These are phyloP conservation scores for Fomitopsis serialis DNA, from an alignment of 768 basidiomycete species.

Conservation along the genomic window DNA sequence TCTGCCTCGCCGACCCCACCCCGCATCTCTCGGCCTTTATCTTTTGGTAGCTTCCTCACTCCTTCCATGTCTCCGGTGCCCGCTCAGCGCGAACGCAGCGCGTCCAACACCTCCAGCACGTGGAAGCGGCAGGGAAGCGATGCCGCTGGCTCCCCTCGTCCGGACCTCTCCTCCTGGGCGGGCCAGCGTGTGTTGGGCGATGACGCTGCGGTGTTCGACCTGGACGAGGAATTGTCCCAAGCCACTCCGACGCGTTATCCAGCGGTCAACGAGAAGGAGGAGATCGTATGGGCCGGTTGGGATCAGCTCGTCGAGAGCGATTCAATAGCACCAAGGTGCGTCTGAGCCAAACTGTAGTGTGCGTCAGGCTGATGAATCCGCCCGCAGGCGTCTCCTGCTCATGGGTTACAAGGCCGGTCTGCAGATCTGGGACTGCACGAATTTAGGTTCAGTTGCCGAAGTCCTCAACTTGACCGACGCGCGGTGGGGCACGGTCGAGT, in stretches of 20 bases:
- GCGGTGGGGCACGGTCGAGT: conserved; percentile 29
- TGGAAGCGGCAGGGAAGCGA: conserved; percentile 17
- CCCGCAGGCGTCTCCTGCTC: conserved; percentile 40
- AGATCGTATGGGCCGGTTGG: conserved; percentile 42
- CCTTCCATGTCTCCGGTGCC: conserved; percentile 15
- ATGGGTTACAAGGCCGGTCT: conserved; percentile 48
- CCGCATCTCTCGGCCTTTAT: conserved; percentile 43
- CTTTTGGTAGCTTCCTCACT: conserved; percentile 39
- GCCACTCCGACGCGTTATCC: conserved; percentile 21
- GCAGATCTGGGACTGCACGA: conserved; percentile 60
- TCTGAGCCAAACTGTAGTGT: conserved; percentile 9
- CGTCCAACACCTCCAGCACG: conserved; percentile 6
- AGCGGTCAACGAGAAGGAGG: conserved; percentile 25
- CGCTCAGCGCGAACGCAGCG: conserved; percentile 5
- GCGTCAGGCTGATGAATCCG: neutral
- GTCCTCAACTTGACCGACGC: conserved; percentile 43
- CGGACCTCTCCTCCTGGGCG: neutral
- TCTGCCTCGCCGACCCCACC: conserved; percentile 43
- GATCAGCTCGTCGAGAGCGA: conserved; percentile 23
- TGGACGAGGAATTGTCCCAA: conserved; percentile 22
- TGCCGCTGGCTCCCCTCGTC: conserved; percentile 1
- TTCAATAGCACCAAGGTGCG: conserved; percentile 10
- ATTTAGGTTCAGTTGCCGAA: conserved; percentile 45
- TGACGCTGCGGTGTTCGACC: conserved; percentile 16
- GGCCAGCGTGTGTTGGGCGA: conserved; percentile 4